Conservation (phyloP, 2,329 filamentous ascomycete genomes). For the Pyrenophora seminiperda region DNA sequence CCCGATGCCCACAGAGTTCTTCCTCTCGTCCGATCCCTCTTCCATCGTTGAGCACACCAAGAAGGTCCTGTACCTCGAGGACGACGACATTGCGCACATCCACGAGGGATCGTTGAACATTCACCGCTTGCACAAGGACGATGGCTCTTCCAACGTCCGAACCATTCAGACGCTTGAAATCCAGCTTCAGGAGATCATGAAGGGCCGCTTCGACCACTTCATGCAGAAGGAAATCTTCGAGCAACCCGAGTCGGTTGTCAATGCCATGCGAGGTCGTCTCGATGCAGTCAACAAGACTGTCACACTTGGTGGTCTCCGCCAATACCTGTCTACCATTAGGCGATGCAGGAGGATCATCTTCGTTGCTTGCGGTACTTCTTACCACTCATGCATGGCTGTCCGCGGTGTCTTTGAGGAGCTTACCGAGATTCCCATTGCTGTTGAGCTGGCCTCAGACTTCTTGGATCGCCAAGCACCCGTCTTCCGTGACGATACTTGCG, state of each 20-base stretch:
- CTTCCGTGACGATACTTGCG: constrained; percentile 98
- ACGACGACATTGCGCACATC: constrained; percentile 99
- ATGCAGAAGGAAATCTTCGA: constrained; percentile 99
- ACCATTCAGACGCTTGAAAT: constrained; percentile 98
- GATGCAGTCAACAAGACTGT: constrained; percentile 93
- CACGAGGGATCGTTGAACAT: constrained; percentile 99
- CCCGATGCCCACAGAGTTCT: constrained; percentile 98
- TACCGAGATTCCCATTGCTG: constrained; percentile 95
- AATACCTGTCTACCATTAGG: constrained; percentile 95
- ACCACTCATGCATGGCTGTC: constrained; percentile 99
- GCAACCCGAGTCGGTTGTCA: constrained; percentile 98
- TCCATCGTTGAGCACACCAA: constrained; percentile 99
- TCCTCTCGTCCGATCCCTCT: constrained; percentile 97
- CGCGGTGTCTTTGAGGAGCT: constrained; percentile 97
- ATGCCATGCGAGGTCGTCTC: constrained; percentile 99
- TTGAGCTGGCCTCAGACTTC: constrained; percentile 98
- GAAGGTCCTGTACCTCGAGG: constrained; percentile 99
- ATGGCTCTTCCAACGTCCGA: constrained; percentile 94
- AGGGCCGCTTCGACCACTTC: constrained; percentile 99
- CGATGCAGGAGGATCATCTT: constrained; percentile 98
- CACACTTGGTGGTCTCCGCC: constrained; percentile 91
- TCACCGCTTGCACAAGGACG: constrained; percentile 94
- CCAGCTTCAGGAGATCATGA: constrained; percentile 99
- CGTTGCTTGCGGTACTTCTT: constrained; percentile 97
- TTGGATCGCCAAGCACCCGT: constrained; percentile 94